Base-by-base conservation (phyloP, 371 early-diverging fungal genomes). In the Mucor saturninus region DNA sequence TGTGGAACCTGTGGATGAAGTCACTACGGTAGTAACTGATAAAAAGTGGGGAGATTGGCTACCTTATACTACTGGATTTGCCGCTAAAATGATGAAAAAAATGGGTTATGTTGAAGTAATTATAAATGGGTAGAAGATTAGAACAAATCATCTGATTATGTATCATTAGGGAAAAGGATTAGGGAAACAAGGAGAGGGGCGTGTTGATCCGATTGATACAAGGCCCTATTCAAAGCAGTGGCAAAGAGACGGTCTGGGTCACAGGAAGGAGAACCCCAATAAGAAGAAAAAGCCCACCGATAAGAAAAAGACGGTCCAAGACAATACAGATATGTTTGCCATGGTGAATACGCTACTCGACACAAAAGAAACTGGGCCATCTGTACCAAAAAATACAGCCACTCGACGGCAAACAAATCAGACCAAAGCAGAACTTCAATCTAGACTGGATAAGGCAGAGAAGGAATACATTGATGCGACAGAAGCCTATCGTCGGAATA, bases 31-130 rank as follows among this genome's bases (percentile, higher is more conserved):
- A 57, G 29, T 30, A 31, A 30, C 2, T 53, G 54, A 8, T 11
- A 30, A 21, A 7, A 43, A 43, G 5, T 71, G 62, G 55, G 67
- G 69, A 2, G n/a, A 52, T 6, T 75, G 75, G 75, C 62, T 69
- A 60, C 46, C 50, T 5, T 71, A 75, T 60, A 65, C 76, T 1
- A 75, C 67, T n/a, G 76, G 72, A 40, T 75, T 75, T 68, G 76
- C 62, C 1, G 38, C 76, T 10, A 72, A 64, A 51, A 75, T 75
- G 72, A 69, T 75, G 70, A 59, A 66, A 21, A 75, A 75, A 35
- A 75, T 75, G 76, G 76, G 76, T 29, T 75, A 75, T 46, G 56
- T 69, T 31, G 35, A 59, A 26, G 74, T 74, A 70, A 59, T 9
- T 48, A 9, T 7, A 48, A 6, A 9, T 4, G n/a, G 4, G 13